These are phyloP conservation scores for Paecilomyces formosus DNA, from an alignment of 2,329 filamentous ascomycete genomes.

Conservation along the genomic window DNA sequence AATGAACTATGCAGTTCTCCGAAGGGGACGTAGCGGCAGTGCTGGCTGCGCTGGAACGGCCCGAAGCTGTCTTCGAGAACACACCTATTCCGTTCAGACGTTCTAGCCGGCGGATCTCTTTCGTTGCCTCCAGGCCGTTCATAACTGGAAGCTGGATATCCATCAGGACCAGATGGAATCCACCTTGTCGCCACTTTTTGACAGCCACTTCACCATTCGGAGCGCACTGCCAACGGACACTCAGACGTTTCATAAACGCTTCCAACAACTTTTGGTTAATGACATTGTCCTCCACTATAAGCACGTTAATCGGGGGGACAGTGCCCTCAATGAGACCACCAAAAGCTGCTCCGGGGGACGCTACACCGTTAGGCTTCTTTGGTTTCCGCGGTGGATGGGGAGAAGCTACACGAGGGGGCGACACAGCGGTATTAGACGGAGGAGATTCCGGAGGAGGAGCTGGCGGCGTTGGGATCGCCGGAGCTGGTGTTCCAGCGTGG, in stretches of 20 bases:
- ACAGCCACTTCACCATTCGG: constrained; percentile 93
- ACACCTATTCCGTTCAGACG: constrained; percentile 88
- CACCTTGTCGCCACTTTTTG: constrained; percentile 83
- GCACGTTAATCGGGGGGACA: constrained; percentile 90
- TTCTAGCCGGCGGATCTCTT: constrained; percentile 86
- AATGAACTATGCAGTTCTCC: constrained; percentile 11
- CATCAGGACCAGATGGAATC: constrained; percentile 95
- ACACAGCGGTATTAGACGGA: constrained; percentile 25
- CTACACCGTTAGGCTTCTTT: constrained; percentile 26
- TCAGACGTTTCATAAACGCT: constrained; percentile 90
- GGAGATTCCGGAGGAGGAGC: constrained; percentile 29
- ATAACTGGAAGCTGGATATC: constrained; percentile 97
- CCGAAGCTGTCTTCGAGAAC: constrained; percentile 63
- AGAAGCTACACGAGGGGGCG: constrained; percentile 37
- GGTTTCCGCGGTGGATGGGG: constrained; percentile 36
- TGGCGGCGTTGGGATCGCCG: constrained; percentile 26
- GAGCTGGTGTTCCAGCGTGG: constrained; percentile 18
- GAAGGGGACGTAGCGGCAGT: constrained; percentile 11
- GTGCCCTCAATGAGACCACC: constrained; percentile 67
- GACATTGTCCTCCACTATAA: constrained; percentile 97
- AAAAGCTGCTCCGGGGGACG: constrained; percentile 31
- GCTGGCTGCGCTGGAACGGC: constrained; percentile 37
- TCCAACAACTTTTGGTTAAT: constrained; percentile 93
- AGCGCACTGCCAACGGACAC: constrained; percentile 94
- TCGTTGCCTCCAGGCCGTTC: constrained; percentile 89